Evolutionary conservation across 305 asterid species (phyloP).

Genomic region (Solanum hybrid): DNA sequence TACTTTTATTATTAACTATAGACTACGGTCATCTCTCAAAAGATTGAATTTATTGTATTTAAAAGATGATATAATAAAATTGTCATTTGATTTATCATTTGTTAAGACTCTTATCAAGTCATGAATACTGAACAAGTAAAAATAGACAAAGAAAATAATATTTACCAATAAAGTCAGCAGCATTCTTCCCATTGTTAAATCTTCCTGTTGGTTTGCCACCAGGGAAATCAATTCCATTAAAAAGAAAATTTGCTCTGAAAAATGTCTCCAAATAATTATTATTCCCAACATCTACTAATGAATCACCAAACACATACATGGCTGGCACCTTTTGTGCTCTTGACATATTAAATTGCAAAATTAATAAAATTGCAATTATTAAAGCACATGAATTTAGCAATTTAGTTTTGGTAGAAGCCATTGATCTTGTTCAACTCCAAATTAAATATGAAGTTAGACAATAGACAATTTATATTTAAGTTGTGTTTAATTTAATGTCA

Average conservation of each 20-base stretch:
- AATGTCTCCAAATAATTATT: neutral
- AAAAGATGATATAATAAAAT: neutral
- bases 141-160: neutral
- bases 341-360: neutral
- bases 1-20: too few species aligned
- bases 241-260: neutral
- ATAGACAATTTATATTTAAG: neutral
- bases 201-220: constrained; percentile 16
- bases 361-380: neutral
- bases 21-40: neutral
- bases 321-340: neutral
- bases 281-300: neutral
- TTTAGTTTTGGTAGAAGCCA: neutral
- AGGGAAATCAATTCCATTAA: constrained; percentile 7
- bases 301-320: neutral
- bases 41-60: too few species aligned
- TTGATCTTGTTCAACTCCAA: neutral
- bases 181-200: constrained; percentile 16
- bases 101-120: accelerated
- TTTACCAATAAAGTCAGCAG: constrained; percentile 21
- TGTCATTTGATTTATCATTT: too few species aligned
- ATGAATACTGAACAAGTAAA: neutral
- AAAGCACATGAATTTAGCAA: neutral
- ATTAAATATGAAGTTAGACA: neutral
- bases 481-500: neutral